Evolutionary conservation across 768 basidiomycete species (phyloP).

Genomic region (Holtermannia corniformis): DNA sequence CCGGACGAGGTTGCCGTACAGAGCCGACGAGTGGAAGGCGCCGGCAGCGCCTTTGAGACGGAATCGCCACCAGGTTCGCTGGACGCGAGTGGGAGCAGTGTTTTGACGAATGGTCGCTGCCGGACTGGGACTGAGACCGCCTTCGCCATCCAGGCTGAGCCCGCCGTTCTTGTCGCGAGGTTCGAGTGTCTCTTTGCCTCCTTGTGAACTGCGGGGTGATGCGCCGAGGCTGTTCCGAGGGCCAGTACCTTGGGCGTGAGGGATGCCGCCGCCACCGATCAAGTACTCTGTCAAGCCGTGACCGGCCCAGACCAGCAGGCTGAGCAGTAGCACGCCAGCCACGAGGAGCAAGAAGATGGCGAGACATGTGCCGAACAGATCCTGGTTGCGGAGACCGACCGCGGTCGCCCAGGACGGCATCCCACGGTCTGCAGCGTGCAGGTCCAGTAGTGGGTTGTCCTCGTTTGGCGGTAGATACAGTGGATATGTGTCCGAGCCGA

Average conservation of each 20-base stretch:
- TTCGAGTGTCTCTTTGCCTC: neutral
- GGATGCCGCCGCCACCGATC: neutral
- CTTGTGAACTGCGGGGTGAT: neutral
- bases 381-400: slow-evolving; percentile 68
- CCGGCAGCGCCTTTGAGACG: slow-evolving; percentile 38
- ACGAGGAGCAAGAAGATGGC: slow-evolving; percentile 70
- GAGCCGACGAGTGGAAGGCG: slow-evolving; percentile 39
- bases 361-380: slow-evolving; percentile 75
- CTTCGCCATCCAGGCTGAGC: neutral
- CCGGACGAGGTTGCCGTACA: slow-evolving; percentile 74
- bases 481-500: slow-evolving; percentile 60
- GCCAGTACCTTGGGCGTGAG: neutral
- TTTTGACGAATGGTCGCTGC: neutral
- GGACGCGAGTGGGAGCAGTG: slow-evolving; percentile 5
- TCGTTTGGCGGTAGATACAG: slow-evolving; percentile 62
- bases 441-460: slow-evolving; percentile 67
- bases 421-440: slow-evolving; percentile 51
- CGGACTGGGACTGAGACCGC: neutral
- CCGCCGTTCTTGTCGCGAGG: neutral
- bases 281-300: slow-evolving; percentile 47
- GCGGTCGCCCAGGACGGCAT: slow-evolving; percentile 76
- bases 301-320: slow-evolving; percentile 60
- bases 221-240: neutral
- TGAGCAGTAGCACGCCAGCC: slow-evolving; percentile 60
- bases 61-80: slow-evolving; percentile 40